A percentile compares a stretch with the other conserved stretches of the same genome.
Conservation (phyloP, 2,329 filamentous ascomycete species). For the Colletotrichum ledebouriae region DNA sequence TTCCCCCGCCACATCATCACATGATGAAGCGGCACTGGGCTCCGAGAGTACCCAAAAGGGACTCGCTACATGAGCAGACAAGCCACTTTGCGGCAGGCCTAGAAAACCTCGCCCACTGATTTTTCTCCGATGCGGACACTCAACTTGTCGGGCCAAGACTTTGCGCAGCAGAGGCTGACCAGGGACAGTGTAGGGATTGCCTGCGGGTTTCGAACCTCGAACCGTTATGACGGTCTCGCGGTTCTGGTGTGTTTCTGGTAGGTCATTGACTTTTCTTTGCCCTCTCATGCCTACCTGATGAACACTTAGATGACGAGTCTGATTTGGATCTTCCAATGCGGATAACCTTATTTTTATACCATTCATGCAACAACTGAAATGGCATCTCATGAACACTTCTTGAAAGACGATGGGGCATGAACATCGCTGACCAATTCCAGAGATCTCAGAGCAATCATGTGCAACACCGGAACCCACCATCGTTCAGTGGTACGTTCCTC, state of each 20-base stretch:
- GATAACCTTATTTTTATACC: slow-evolving; percentile 67
- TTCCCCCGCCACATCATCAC: slow-evolving; percentile 45
- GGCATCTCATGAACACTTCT: slow-evolving; percentile 12
- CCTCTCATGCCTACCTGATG: slow-evolving; percentile 56
- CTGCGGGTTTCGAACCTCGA: not conserved
- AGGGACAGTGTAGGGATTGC: slow-evolving; percentile 5
- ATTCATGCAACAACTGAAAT: slow-evolving; percentile 71
- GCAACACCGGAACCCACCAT: not conserved
- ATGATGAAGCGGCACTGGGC: slow-evolving; percentile 98
- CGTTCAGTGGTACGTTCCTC: slow-evolving; percentile 28
- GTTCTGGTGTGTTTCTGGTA: slow-evolving; percentile 23
- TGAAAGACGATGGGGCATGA: slow-evolving; percentile 23
- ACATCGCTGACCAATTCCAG: slow-evolving; percentile 41
- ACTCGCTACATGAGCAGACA: slow-evolving; percentile 78
- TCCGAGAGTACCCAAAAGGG: slow-evolving; percentile 74
- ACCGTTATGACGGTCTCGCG: no score
- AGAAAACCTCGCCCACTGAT: slow-evolving; percentile 99
- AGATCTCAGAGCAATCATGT: not conserved
- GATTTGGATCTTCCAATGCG: slow-evolving; percentile 72
- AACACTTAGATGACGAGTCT: slow-evolving; percentile 74
- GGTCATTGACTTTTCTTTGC: slow-evolving; percentile 40
- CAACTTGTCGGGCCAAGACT: slow-evolving; percentile 21
- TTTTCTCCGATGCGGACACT: slow-evolving; percentile 24
- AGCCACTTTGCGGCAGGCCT: slow-evolving; percentile 97
- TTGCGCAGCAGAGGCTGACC: slow-evolving; percentile 25